A percentile compares a stretch with the other conserved stretches of the same genome.
phyloP scores from a whole-genome alignment of 2,329 filamentous ascomycete genomes.

The Chalaropsis ovoidea region DNA sequence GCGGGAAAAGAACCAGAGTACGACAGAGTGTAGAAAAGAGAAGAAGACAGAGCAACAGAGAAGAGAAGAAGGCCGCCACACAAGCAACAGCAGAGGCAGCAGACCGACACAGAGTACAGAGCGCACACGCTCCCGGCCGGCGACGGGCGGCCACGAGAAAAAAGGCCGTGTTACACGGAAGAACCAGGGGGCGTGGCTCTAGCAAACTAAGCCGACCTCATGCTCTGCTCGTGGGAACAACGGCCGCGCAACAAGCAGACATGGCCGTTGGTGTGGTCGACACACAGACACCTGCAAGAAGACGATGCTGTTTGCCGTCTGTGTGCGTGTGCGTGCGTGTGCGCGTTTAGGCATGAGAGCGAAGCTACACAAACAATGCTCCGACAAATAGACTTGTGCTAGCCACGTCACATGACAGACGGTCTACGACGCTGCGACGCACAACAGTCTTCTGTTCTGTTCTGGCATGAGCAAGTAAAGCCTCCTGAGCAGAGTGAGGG shows the following conservation, averaged over 20 bases:
- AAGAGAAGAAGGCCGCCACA: neutral
- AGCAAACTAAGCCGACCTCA: neutral
- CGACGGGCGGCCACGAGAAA: neutral
- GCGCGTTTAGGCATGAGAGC: slow-evolving; percentile 5
- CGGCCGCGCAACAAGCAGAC: neutral
- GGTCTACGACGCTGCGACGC: too few species aligned
- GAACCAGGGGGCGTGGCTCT: neutral
- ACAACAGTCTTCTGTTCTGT: too few species aligned
- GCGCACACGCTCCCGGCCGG: neutral
- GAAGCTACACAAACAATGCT: neutral
- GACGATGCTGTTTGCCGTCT: slow-evolving; percentile 8
- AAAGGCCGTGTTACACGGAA: neutral
- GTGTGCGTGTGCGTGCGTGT: neutral
- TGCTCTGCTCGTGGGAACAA: too few species aligned
- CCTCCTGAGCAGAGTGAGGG: too few species aligned
- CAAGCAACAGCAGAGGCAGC: neutral
- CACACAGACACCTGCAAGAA: neutral
- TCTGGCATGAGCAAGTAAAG: too few species aligned
- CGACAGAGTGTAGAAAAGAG: too few species aligned
- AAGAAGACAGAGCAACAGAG: neutral
- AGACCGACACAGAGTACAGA: too few species aligned
- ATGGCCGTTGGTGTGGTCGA: neutral
- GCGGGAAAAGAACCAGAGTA: neutral
- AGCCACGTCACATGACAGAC: neutral
- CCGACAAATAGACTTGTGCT: slow-evolving; percentile 7